Conservation (phyloP, 345 rosid genomes). For the Rubroshorea leprosula region DNA sequence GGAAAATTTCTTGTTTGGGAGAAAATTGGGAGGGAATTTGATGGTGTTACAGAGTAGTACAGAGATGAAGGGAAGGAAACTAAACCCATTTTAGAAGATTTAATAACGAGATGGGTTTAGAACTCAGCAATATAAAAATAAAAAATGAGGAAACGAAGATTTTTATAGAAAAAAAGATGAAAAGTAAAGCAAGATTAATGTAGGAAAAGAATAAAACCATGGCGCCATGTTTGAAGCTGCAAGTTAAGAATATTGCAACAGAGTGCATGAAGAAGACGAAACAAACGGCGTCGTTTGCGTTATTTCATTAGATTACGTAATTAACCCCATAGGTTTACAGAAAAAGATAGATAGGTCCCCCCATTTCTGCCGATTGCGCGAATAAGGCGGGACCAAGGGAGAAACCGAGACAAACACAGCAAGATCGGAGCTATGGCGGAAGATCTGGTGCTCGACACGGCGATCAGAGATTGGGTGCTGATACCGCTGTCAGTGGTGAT, state of each 20-base stretch:
- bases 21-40: constrained; percentile 7
- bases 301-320: not conserved
- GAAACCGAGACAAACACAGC: not conserved
- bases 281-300: not conserved
- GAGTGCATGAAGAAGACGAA: not conserved
- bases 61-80: constrained; percentile 8
- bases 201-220: constrained; percentile 15
- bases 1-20: constrained; percentile 4
- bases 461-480: constrained; percentile 93
- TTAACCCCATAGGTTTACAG: not conserved
- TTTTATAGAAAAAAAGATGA: not conserved
- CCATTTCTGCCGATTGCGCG: not conserved
- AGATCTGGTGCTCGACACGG: constrained; percentile 90
- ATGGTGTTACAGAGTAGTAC: not conserved
- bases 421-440: constrained; percentile 61
- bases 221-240: not conserved
- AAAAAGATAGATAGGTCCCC: not conserved
- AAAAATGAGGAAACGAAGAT: not conserved
- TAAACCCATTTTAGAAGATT: constrained; percentile 16
- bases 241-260: constrained; percentile 25
- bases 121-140: not conserved
- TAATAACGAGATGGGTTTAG: not conserved
- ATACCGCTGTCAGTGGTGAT: constrained; percentile 88
- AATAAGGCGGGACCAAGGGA: not conserved
- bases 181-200: not conserved